Evolutionary conservation across 2,329 filamentous ascomycete species (phyloP), one percentile per base, ranked within the genome.

Genomic region (Cordyceps farinosa): DNA sequence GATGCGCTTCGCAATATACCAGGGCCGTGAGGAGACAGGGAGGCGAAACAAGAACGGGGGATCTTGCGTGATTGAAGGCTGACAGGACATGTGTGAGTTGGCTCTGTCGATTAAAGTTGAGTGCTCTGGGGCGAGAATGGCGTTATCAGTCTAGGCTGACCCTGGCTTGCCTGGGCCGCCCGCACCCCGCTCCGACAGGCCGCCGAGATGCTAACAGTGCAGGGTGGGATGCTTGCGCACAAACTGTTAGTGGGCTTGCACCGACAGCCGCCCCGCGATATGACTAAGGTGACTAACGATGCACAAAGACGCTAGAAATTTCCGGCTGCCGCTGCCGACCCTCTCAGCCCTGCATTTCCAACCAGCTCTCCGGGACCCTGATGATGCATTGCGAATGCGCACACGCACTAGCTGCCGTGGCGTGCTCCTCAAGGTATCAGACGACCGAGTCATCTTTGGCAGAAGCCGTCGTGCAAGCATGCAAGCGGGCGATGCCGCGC

Each of bases 41-140:
- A 52, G 48, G 34, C 51, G 52, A 56, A 50, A 55, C 44, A 9
- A 8, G 22, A 29, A 50, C 44, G 40, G 27, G 52, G 34, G 17
- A 50, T 55, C 42, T 55, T 56, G 51, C 51, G 60, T 56, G 51
- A 48, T 62, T 51, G 60, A 55, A 50, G 60, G 52, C 60, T 50
- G 44, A 53, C 59, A n/a, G 22, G 51, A 34, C 17, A 30, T 32
- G 48, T 47, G 5, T 22, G 27, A 53, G 58, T 53, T 47, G 29
- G 27, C 40, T 38, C 30, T 30, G 40, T 55, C 40, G 15, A n/a
- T 44, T 50, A 32, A 22, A 62, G 52, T 68, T 70, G 67, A 67
- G 70, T 76, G 75, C 74, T 76, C 70, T 73, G 71, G 70, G 71
- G 72, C 70, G 65, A 71, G 69, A 72, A 76, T 76, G 74, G 75